Percentiles rank a stretch among this genome's conserved stretches.
Evolutionary conservation across 2,329 filamentous ascomycete genomes (phyloP).

Genomic region (Aureobasidium musti): DNA sequence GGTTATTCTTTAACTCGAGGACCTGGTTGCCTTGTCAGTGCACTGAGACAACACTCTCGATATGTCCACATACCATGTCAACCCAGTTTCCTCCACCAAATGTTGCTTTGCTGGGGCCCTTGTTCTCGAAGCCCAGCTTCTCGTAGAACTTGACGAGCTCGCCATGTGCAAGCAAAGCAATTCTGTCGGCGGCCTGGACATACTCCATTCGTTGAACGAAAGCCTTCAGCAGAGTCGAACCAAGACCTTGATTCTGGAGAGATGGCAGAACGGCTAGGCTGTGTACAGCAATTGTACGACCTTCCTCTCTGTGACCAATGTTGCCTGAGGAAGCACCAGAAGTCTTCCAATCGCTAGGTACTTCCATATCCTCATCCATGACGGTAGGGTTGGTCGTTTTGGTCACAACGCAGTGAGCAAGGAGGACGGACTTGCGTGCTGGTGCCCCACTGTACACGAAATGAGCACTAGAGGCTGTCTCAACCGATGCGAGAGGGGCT

Average conservation of each 20-base stretch:
- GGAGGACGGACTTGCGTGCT: conserved; percentile 63
- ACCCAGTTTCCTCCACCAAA: conserved; percentile 81
- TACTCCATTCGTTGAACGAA: conserved; percentile 76
- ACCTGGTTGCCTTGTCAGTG: not conserved
- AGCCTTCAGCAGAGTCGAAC: conserved; percentile 69
- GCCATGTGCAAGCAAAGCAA: conserved; percentile 76
- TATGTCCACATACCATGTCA: conserved; percentile 64
- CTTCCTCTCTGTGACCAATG: conserved; percentile 69
- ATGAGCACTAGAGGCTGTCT: conserved; percentile 58
- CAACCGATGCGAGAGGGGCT: conserved; percentile 52
- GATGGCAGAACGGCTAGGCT: conserved; percentile 77
- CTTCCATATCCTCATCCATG: conserved; percentile 74
- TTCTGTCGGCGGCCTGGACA: conserved; percentile 67
- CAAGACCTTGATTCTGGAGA: conserved; percentile 72
- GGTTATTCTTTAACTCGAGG: conserved; percentile 13
- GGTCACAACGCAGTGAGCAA: conserved; percentile 78
- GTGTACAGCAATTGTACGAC: conserved; percentile 76
- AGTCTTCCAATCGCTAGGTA: conserved; percentile 66
- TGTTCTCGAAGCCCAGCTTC: conserved; percentile 69
- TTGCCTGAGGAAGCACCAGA: not conserved
- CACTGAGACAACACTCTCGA: too few species aligned
- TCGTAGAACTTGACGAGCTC: conserved; percentile 74
- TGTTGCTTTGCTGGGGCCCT: conserved; percentile 66
- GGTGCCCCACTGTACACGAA: conserved; percentile 62
- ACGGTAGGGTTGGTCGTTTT: conserved; percentile 64